Evolutionary conservation across 2,329 filamentous ascomycete genomes (phyloP).

Genomic region (Colletotrichum scovillei): DNA sequence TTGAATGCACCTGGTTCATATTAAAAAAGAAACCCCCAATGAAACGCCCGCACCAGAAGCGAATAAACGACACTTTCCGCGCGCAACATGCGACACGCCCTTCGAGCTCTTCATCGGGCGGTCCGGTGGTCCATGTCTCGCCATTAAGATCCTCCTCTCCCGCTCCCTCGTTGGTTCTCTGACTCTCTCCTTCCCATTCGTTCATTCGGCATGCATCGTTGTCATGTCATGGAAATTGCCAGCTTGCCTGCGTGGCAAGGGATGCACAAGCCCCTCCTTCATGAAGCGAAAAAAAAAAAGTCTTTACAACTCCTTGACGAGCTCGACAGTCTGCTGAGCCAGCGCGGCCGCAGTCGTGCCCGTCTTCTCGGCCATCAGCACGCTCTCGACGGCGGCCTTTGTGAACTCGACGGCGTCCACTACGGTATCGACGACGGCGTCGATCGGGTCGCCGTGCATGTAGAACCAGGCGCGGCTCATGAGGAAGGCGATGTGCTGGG

Average conservation of each 20-base stretch:
- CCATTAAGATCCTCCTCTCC: constrained; percentile 2
- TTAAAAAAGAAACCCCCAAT: not conserved
- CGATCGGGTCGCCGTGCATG: constrained; percentile 81
- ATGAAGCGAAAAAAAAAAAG: too few species aligned
- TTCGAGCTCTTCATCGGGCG: constrained; percentile 35
- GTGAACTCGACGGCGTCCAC: constrained; percentile 61
- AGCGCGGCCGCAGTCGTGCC: constrained; percentile 23
- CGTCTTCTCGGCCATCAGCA: constrained; percentile 41
- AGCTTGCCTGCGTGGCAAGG: not conserved
- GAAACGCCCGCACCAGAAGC: constrained; percentile 19
- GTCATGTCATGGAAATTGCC: not conserved
- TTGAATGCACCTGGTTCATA: constrained; percentile 9
- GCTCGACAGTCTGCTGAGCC: constrained; percentile 40
- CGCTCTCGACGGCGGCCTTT: constrained; percentile 50
- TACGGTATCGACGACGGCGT: constrained; percentile 73
- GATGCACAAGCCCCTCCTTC: too few species aligned
- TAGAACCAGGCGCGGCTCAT: constrained; percentile 93
- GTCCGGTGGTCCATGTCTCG: not conserved
- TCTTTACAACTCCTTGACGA: constrained; percentile 51
- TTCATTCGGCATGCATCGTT: constrained; percentile 15
- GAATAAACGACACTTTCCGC: not conserved
- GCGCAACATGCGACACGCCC: constrained; percentile 17
- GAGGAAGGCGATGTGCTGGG: constrained; percentile 87
- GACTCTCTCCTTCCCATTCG: not conserved
- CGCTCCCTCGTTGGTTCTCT: not conserved